Evolutionary conservation across 306 rosid species (phyloP), one percentile per base, ranked within the genome.

Genomic region (Lablab purpureus): DNA sequence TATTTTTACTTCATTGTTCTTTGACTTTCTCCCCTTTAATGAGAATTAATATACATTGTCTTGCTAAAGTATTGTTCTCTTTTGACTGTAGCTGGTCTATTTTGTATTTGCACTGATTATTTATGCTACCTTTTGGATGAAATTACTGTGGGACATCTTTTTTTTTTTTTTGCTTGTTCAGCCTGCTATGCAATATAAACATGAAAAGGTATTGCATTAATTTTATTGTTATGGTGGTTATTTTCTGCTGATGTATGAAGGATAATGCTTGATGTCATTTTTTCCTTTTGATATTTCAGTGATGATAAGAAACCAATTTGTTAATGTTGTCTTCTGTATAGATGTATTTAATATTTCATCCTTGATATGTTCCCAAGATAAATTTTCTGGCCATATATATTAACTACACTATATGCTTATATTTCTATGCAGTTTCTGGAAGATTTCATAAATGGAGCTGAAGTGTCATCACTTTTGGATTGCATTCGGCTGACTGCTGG

Each of bases 401-500:
- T 69, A 28, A 71, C 71, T 41, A 58, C 52, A 15, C 52, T 71
- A 46, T 6, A 64, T 73, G 69, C 80, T 83, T 72, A 45, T 83
- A 47, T 63, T 66, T 66, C 7, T 87, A 40, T 55, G 30, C 98
- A 96, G 99, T 93, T 96, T 84, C 86, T 96, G 79, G 99, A 96
- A 89, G 99, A 96, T 78, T 96, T 96, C 77, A 93, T 96, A 80
- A 96, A 96, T 67, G 99, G 99, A 85, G 97, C 92, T 82, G 99
- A 96, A 88, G 98, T 96, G 80, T 93, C 97, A 64, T 89, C 98
- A 2, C 97, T 96, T 70, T 85, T 96, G 89, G 99, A 93, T 80
- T 96, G 99, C 85, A 96, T 96, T 87, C 98, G 98, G 83, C 97
- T 96, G 49, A 96, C 99, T 78, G 96, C 98, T 5, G 98, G 98